Percentiles rank a stretch among this genome's conserved stretches.
phyloP scores from a whole-genome alignment of 2,329 filamentous ascomycete species.

The Coniochaeta sp. region DNA sequence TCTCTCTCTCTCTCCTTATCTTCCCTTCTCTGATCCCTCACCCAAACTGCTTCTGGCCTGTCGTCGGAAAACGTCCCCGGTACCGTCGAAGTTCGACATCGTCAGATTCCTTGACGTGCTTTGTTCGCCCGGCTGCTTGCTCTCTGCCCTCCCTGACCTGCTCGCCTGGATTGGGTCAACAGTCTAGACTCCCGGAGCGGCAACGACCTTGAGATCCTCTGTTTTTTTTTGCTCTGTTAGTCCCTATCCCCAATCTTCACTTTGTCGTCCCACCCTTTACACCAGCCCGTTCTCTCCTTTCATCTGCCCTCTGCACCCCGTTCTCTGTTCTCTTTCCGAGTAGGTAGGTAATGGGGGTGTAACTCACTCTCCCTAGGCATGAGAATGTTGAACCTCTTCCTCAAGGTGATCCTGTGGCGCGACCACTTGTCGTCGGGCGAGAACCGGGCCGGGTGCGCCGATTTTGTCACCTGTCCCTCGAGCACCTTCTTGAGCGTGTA shows the following conservation, averaged over 20 bases:
- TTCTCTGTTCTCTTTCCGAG: constrained; percentile 7
- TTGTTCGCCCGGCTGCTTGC: neutral
- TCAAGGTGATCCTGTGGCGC: constrained; percentile 87
- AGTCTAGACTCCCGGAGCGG: neutral
- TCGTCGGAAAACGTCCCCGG: too few relatives aligned
- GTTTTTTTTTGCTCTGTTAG: neutral
- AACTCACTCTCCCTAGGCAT: constrained; percentile 58
- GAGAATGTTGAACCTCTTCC: constrained; percentile 85
- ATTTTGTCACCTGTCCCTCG: constrained; percentile 83
- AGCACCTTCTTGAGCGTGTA: constrained; percentile 94
- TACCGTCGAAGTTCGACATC: too few relatives aligned
- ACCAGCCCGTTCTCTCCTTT: too few relatives aligned
- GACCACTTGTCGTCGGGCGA: constrained; percentile 99
- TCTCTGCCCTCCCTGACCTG: too few relatives aligned
- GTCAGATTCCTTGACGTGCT: constrained; percentile 5
- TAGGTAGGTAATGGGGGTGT: constrained; percentile 1
- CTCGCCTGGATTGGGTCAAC: too few relatives aligned
- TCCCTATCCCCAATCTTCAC: neutral
- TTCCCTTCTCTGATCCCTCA: too few relatives aligned
- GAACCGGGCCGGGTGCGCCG: constrained; percentile 91
- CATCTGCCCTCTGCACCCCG: too few relatives aligned
- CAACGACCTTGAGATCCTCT: constrained; percentile 11
- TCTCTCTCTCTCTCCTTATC: too few relatives aligned
- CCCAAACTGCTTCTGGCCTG: too few relatives aligned
- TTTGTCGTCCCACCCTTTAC: neutral